Evolutionary conservation across 352 stramenopile species (phyloP), one percentile per base, ranked within the genome.

Genomic region (Thalassiosira hispida): DNA sequence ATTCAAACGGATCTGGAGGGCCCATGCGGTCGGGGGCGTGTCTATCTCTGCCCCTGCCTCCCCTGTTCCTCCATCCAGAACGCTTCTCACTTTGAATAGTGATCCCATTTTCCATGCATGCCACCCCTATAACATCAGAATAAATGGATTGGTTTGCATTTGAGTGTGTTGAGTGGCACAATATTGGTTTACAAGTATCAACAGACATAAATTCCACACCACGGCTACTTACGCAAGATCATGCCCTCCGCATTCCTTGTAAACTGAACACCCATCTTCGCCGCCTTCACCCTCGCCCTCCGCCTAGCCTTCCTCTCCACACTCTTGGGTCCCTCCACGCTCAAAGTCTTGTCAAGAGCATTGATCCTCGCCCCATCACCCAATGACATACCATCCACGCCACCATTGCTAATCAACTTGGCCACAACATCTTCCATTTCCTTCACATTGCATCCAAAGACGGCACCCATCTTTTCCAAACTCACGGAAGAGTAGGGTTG

Each of bases 401-500:
- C 65, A 12, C 73, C 62, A 46, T 69, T 78, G 3, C 40, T 71
- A 51, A 91, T 82, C 52, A 91, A 56, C 35, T 82, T 78, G 0
- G 80, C 77, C 23, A 92, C 71, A 27, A 80, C 80, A 25, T 64
- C 70, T 60, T 87, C 56, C 56, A 90, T 74, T 33, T 83, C 77
- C 0, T 63, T 18, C 31, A 77, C 42, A 56, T 53, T 68, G 20
- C 78, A 72, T 38, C 73, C 84, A 68, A 90, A 87, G 25, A 77
- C 64, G 3, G 73, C 16, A 16, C 49, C 71, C 81, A 93, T 87
- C 16, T 53, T 75, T n/a, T 79, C 66, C 31, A 93, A 70, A 18
- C 73, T 78, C 0, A 89, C 77, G 3, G 75, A 75, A 25, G 78
- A 79, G 61, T 91, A 92, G 0, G 88, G 84, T 67, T 52, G 40